Evolutionary conservation across 176 grass and related monocot genomes (phyloP).

Genomic region (Hordeum vulgare): MorexV3_pseudomolecules_assembly NC_058520.1:2186038-2186537

Average conservation of each 20-base stretch:
- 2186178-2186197: slow-evolving; percentile 90
- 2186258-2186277: not conserved
- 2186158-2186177: slow-evolving; percentile 80
- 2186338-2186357: not conserved
- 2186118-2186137: slow-evolving; percentile 40
- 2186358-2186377: not conserved
- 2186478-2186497: not conserved
- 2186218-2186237: slow-evolving; percentile 67
- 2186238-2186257: slow-evolving; percentile 49
- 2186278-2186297: not conserved
- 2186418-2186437: not conserved
- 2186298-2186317: not conserved
- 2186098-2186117: not conserved
- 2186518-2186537: too few relatives aligned
- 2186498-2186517: not conserved
- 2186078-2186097: not conserved
- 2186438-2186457: not conserved
- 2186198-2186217: slow-evolving; percentile 77
- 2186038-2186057: slow-evolving; percentile 52
- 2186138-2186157: slow-evolving; percentile 79
- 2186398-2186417: not conserved
- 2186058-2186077: slow-evolving; percentile 46
- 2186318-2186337: slow-evolving; percentile 27
- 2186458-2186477: not conserved
- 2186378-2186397: slow-evolving; percentile 17